Percentiles rank a stretch among this genome's conserved stretches.
phyloP scores from a whole-genome alignment of 2,329 filamentous ascomycete genomes.

The Colletotrichum tropicicola region DNA sequence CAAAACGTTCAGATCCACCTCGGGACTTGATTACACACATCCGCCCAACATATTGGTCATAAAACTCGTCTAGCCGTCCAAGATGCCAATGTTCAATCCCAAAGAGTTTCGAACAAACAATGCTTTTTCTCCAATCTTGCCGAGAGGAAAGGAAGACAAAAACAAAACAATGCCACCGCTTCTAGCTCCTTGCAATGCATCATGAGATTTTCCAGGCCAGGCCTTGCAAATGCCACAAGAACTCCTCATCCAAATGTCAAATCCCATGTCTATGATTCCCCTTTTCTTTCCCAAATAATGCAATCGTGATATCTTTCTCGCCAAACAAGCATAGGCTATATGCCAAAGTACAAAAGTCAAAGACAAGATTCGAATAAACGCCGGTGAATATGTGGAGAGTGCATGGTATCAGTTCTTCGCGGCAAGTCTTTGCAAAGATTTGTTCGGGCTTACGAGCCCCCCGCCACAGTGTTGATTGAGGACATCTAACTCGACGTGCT shows the following conservation, averaged over 20 bases:
- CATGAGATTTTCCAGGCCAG: conserved; percentile 26
- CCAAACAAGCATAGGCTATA: neutral
- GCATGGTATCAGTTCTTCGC: conserved; percentile 7
- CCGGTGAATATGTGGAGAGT: neutral
- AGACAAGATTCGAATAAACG: neutral
- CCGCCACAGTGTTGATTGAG: neutral
- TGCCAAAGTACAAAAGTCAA: conserved; percentile 11
- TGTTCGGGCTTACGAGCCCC: too few relatives aligned
- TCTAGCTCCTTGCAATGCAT: conserved; percentile 27
- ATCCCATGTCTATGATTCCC: conserved; percentile 20
- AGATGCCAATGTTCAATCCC: conserved; percentile 9
- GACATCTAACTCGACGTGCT: conserved; percentile 21
- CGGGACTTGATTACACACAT: neutral
- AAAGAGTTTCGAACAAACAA: neutral
- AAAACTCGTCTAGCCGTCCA: conserved; percentile 13
- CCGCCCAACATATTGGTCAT: neutral
- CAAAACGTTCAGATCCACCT: neutral
- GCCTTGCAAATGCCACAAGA: conserved; percentile 29
- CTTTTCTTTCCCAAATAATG: conserved; percentile 18
- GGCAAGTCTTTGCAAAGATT: neutral
- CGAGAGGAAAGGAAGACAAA: neutral
- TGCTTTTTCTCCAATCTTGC: neutral
- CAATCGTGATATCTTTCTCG: conserved; percentile 16
- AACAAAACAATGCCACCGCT: conserved; percentile 8
- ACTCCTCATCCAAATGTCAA: conserved; percentile 17